Evolutionary conservation across 2,329 filamentous ascomycete genomes (phyloP).

Genomic region (Xylariaceae sp.): DNA sequence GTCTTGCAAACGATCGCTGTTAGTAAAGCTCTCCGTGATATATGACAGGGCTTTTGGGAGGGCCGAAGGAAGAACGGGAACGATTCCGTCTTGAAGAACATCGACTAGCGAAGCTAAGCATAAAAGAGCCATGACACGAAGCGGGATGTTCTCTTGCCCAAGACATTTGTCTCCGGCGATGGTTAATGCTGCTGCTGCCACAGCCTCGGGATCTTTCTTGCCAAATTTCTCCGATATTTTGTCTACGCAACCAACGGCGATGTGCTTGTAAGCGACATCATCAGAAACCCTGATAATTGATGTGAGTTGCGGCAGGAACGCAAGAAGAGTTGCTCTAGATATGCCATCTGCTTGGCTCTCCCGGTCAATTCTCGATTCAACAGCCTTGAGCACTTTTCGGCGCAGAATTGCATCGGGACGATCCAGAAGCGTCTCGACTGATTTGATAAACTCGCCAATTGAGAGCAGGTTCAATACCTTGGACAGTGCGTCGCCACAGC

Average conservation of each 20-base stretch:
- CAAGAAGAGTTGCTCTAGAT: constrained; percentile 69
- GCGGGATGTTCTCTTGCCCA: constrained; percentile 66
- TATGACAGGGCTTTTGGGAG: constrained; percentile 71
- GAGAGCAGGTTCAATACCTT: constrained; percentile 82
- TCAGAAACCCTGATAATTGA: constrained; percentile 70
- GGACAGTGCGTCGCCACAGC: constrained; percentile 69
- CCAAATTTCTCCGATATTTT: constrained; percentile 94
- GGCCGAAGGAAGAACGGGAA: constrained; percentile 75
- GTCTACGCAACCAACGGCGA: constrained; percentile 85
- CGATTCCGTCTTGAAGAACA: constrained; percentile 80
- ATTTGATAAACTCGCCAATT: constrained; percentile 83
- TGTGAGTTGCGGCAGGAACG: constrained; percentile 77
- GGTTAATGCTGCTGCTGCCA: constrained; percentile 71
- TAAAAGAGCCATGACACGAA: constrained; percentile 80
- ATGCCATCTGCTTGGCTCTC: constrained; percentile 66
- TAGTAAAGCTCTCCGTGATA: constrained; percentile 60
- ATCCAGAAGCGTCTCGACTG: constrained; percentile 77
- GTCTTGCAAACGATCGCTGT: constrained; percentile 53
- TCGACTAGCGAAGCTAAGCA: constrained; percentile 88
- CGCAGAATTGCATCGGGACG: constrained; percentile 72
- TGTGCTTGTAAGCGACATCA: constrained; percentile 75
- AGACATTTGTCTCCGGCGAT: constrained; percentile 76
- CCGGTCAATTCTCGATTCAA: constrained; percentile 75
- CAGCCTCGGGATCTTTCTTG: constrained; percentile 78
- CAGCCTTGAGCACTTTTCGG: constrained; percentile 74